These are phyloP conservation scores for Rosa multiflora DNA, from an alignment of 306 rosid species.

Conservation along the genomic window DNA sequence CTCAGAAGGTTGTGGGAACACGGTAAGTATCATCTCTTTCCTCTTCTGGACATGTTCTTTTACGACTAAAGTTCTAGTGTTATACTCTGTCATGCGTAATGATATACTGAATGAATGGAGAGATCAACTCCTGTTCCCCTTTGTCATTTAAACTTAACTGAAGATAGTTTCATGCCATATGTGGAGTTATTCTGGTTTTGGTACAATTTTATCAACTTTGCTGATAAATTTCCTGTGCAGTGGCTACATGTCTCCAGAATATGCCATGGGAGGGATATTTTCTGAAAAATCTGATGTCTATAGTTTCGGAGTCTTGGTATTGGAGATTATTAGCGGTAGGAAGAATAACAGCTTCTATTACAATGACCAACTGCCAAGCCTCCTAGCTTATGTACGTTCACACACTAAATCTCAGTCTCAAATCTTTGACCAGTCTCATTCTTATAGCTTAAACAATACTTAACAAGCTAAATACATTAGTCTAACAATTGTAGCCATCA, in stretches of 20 bases:
- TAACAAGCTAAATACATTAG: not conserved
- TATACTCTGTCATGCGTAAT: not conserved
- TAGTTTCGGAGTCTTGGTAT: conserved; percentile 31
- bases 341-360: conserved; percentile 28
- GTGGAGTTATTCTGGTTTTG: not conserved
- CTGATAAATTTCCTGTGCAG: not conserved
- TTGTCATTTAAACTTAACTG: not conserved
- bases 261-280: conserved; percentile 19
- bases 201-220: not conserved
- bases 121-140: not conserved
- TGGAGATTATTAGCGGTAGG: conserved; percentile 32
- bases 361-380: conserved; percentile 11
- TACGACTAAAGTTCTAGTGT: not conserved
- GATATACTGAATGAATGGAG: not conserved
- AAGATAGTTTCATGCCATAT: not conserved
- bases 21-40: conserved; percentile 1
- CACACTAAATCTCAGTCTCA: not conserved
- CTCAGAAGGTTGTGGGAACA: conserved; percentile 33
- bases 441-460: no score
- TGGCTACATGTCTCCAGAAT: conserved; percentile 40
- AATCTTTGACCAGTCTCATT: not conserved
- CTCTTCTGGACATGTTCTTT: not conserved
- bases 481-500: not conserved
- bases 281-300: conserved; percentile 35
- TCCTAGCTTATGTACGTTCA: conserved; percentile 32